Evolutionary conservation across 2,329 filamentous ascomycete species (phyloP), one percentile per base, ranked within the genome.

Genomic region (Neonectria faginata): DNA sequence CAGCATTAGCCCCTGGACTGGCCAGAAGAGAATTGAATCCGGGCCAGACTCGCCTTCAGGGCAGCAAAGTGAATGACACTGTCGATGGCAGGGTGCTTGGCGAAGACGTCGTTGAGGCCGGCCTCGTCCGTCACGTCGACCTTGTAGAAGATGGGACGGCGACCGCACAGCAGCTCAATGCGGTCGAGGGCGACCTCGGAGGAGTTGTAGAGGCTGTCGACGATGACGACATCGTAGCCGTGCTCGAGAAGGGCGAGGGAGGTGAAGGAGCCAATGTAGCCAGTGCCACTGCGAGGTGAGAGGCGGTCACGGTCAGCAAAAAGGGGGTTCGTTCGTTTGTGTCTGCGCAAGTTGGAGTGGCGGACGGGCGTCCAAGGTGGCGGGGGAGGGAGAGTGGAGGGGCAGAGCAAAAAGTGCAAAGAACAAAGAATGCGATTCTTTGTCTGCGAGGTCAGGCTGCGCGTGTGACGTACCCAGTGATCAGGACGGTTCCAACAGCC

Each of bases 191-290:
- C 93, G 76, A 97, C 94, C 75, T 91, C 86, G 66, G 92, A 97
- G 53, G 96, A 97, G 83, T 99, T 99, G 91, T 97, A 97, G 71
- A 98, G 88, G 82, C 90, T 98, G 84, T 99, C 96, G 72, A 96
- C 90, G 70, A 99, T 93, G 79, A 99, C 92, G 69, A 99, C 96
- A 80, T 98, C 91, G 87, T 98, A 98, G 80, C 90, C 94, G 77
- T 96, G 92, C 78, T 97, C 87, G 72, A 99, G 92, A 27, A 99
- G 92, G 58, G 94, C 91, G 56, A 99, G 90, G 61, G 92, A 86
- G 67, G 96, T 99, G 86, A 98, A 98, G 55, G 95, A 98, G 79
- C 96, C 96, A 81, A 99, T 99, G 86, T 99, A 99, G 84, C 96
- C 96, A 70, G 94, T 97, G 77, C 96, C 96, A 87, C 96, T 97